A percentile compares a stretch with the other conserved stretches of the same genome.
phyloP scores from a whole-genome alignment of 2,329 filamentous ascomycete species.

The Pseudocercospora crystallina region DNA sequence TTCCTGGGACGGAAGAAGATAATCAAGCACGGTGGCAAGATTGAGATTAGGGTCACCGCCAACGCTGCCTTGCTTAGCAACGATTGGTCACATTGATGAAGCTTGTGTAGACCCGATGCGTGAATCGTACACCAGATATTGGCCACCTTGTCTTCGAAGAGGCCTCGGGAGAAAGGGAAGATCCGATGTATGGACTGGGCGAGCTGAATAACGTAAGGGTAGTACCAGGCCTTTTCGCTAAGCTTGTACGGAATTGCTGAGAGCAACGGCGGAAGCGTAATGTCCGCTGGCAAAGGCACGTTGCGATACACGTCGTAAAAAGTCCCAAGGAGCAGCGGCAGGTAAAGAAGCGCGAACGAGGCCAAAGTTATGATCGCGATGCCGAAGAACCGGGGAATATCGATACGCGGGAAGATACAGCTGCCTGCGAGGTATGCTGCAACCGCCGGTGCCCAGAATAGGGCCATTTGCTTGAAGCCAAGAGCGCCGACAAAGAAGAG shows the following conservation, averaged over 20 bases:
- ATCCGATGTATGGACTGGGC: conserved; percentile 86
- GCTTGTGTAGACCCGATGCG: conserved; percentile 71
- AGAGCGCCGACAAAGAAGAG: conserved; percentile 91
- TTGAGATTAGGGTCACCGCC: conserved; percentile 70
- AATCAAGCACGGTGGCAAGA: conserved; percentile 74
- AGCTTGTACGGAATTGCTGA: conserved; percentile 62
- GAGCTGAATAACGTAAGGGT: conserved; percentile 73
- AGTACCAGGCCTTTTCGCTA: conserved; percentile 64
- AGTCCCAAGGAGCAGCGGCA: conserved; percentile 72
- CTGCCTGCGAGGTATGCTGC: conserved; percentile 88
- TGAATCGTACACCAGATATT: conserved; percentile 97
- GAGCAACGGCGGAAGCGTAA: conserved; percentile 55
- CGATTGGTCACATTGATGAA: conserved; percentile 69
- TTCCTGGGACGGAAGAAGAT: conserved; percentile 77
- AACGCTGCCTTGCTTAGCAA: conserved; percentile 77
- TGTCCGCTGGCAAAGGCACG: conserved; percentile 57
- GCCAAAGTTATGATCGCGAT: conserved; percentile 72
- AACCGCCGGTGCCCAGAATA: conserved; percentile 92
- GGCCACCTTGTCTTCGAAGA: conserved; percentile 98
- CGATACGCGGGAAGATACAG: conserved; percentile 74
- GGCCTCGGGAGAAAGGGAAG: conserved; percentile 90
- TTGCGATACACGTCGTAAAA: conserved; percentile 67
- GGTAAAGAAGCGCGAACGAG: conserved; percentile 72
- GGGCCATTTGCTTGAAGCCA: conserved; percentile 99
- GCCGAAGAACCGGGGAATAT: conserved; percentile 65